A percentile compares a stretch with the other conserved stretches of the same genome.
Conservation (phyloP, 768 basidiomycete species). For the Cystofilobasidium capitatum region DNA sequence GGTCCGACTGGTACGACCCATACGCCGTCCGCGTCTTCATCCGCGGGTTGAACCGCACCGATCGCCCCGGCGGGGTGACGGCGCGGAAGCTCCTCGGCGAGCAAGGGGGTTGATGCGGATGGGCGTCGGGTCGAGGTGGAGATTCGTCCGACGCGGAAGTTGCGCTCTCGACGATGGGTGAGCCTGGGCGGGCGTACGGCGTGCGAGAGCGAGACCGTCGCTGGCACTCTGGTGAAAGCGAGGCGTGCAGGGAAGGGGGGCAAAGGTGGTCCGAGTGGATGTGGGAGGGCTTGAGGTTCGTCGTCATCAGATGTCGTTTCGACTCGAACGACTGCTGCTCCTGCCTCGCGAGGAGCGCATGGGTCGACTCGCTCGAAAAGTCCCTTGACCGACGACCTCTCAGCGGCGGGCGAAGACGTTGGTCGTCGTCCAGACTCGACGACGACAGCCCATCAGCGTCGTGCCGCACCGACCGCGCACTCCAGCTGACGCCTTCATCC, state of each 20-base stretch:
- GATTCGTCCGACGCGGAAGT: constrained; percentile 2
- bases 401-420: background rate
- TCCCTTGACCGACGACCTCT: background rate
- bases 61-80: background rate
- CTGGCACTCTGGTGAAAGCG: background rate
- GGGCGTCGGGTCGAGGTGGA: background rate
- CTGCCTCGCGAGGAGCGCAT: background rate
- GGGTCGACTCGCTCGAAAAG: background rate
- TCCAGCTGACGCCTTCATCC: background rate
- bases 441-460: background rate
- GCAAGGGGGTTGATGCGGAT: background rate
- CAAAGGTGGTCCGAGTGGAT: background rate
- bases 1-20: constrained; percentile 7
- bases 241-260: background rate
- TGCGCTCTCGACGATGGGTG: background rate
- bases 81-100: background rate
- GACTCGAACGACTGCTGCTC: background rate
- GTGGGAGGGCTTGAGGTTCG: too few relatives aligned
- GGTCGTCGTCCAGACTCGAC: background rate
- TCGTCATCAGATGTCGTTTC: too few relatives aligned
- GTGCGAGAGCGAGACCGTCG: background rate
- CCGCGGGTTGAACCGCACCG: constrained; percentile 12
- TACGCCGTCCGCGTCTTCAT: constrained; percentile 8
- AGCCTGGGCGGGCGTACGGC: background rate
- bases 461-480: background rate